These are phyloP conservation scores for Leucosporidium yakuticum DNA, from an alignment of 768 basidiomycete genomes.

Conservation along the genomic window DNA sequence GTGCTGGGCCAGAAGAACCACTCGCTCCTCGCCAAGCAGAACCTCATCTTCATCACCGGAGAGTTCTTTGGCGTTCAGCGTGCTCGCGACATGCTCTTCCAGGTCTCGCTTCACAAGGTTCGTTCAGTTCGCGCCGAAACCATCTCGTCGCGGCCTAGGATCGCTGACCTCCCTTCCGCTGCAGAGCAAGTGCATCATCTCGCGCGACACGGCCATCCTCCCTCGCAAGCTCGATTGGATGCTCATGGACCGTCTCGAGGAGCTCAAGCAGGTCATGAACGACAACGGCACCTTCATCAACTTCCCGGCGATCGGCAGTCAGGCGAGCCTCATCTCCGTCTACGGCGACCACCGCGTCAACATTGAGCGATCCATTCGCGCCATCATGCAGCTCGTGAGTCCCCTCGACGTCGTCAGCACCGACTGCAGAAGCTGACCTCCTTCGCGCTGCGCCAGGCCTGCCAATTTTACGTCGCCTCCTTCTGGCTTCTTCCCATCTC, in stretches of 20 bases:
- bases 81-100: constrained; percentile 89
- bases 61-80: constrained; percentile 95
- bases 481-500: constrained; percentile 93
- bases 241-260: constrained; percentile 91
- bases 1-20: constrained; percentile 57
- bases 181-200: constrained; percentile 81
- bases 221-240: constrained; percentile 98
- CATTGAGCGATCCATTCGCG: constrained; percentile 86
- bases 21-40: constrained; percentile 56
- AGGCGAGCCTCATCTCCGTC: constrained; percentile 85
- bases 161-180: background rate
- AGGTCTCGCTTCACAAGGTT: constrained; percentile 80
- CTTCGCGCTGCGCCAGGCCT: constrained; percentile 54
- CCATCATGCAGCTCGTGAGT: constrained; percentile 88
- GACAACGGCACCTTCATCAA: constrained; percentile 96
- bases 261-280: constrained; percentile 83
- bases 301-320: constrained; percentile 85
- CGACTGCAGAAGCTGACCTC: background rate
- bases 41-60: constrained; percentile 91
- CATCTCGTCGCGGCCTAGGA: background rate
- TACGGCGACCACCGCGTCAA: constrained; percentile 90
- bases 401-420: background rate
- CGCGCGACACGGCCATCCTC: constrained; percentile 85
- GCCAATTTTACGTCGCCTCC: constrained; percentile 92
- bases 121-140: constrained; percentile 29